These are phyloP conservation scores for Nakazawaea ambrosiae DNA, from an alignment of 805 yeast species.

Conservation along the genomic window DNA sequence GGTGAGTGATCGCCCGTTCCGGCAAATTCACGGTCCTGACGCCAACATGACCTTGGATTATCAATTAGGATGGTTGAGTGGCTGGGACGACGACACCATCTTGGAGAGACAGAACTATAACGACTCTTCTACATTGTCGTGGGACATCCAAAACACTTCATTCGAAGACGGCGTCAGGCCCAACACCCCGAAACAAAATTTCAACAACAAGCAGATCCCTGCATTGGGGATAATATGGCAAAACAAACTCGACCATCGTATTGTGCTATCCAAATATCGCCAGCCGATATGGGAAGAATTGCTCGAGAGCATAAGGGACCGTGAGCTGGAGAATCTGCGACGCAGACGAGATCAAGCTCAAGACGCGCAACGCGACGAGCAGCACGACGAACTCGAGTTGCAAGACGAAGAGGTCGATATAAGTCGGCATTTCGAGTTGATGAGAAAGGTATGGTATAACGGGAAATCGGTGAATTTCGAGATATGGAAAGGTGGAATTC, in stretches of 20 bases:
- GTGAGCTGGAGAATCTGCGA: not conserved
- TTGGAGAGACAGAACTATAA: slow-evolving; percentile 20
- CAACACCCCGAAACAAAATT: not conserved
- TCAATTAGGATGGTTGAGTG: slow-evolving; percentile 67
- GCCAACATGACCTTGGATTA: slow-evolving; percentile 43
- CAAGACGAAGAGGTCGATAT: slow-evolving; percentile 1
- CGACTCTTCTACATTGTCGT: not conserved
- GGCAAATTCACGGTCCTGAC: slow-evolving; percentile 24
- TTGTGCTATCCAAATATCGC: too few relatives aligned
- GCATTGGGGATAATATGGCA: slow-evolving; percentile 35
- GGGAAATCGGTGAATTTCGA: slow-evolving; percentile 20
- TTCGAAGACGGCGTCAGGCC: not conserved
- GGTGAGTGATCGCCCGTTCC: slow-evolving; percentile 55
- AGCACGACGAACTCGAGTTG: not conserved
- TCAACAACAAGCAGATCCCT: slow-evolving; percentile 30
- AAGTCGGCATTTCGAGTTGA: slow-evolving; percentile 10
- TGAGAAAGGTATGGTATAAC: slow-evolving; percentile 9
- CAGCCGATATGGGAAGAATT: slow-evolving; percentile 29
- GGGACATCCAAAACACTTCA: too few relatives aligned
- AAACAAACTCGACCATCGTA: slow-evolving; percentile 20
- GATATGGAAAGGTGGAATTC: slow-evolving; percentile 31
- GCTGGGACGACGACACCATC: slow-evolving; percentile 55
- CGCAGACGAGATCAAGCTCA: too few relatives aligned
- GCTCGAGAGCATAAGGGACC: slow-evolving; percentile 13
- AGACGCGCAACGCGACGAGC: not conserved